These are phyloP conservation scores for Thielaviopsis ethacetica DNA, from an alignment of 2,329 filamentous ascomycete species.

Conservation along the genomic window DNA sequence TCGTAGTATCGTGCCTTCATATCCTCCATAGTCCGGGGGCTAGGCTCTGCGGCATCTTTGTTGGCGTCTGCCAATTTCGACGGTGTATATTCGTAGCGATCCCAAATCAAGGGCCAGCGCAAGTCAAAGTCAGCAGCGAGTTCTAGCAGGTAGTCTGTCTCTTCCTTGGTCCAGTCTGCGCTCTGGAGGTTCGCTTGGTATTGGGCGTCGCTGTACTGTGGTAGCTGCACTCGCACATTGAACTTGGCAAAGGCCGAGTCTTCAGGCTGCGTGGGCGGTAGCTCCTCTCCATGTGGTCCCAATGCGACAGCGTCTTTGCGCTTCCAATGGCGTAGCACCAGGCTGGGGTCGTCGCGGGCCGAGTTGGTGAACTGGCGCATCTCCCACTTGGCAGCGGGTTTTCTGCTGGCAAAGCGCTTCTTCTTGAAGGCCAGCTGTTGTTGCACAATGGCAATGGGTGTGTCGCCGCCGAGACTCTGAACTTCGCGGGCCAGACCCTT, in stretches of 20 bases:
- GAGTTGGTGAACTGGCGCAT: constrained; percentile 59
- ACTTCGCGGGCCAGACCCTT: constrained; percentile 51
- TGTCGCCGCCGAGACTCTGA: constrained; percentile 48
- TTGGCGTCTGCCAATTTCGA: constrained; percentile 27
- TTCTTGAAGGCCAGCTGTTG: constrained; percentile 44
- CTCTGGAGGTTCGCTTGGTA: constrained; percentile 61
- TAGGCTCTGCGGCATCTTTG: constrained; percentile 36
- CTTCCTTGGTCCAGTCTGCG: constrained; percentile 73
- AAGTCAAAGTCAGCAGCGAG: constrained; percentile 65
- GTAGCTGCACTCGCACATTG: constrained; percentile 64
- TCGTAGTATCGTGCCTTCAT: constrained; percentile 84
- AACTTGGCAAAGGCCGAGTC: constrained; percentile 67
- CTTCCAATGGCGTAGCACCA: constrained; percentile 69
- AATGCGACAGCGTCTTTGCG: constrained; percentile 27
- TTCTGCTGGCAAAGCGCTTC: constrained; percentile 34
- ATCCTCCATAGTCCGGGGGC: constrained; percentile 63
- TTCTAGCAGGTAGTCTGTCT: constrained; percentile 80
- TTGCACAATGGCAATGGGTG: constrained; percentile 50
- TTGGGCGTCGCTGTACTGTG: constrained; percentile 72
- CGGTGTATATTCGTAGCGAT: constrained; percentile 68
- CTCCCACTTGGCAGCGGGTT: constrained; percentile 47
- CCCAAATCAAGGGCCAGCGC: constrained; percentile 81
- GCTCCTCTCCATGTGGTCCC: constrained; percentile 13
- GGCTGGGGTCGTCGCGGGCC: constrained; percentile 48
- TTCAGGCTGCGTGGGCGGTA: constrained; percentile 22